phyloP scores from a whole-genome alignment of 148 eudicot genomes.

The Chenopodium formosanum region DNA sequence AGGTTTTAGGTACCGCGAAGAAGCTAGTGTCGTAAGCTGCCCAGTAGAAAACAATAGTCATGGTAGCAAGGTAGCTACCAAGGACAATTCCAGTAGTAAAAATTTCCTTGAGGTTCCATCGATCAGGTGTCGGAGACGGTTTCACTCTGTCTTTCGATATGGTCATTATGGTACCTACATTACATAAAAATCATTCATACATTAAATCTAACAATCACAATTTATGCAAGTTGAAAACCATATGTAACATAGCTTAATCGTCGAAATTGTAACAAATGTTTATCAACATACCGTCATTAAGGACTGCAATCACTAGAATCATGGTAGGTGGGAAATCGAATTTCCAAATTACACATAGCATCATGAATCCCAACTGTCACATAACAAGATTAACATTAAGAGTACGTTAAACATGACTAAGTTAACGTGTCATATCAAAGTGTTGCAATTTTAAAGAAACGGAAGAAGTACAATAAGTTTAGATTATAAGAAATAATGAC shows the following conservation, averaged over 20 bases:
- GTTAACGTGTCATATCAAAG: too few species aligned
- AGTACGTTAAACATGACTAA: background rate
- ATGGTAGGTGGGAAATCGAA: constrained; percentile 84
- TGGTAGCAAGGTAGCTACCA: constrained; percentile 68
- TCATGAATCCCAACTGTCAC: constrained; percentile 73
- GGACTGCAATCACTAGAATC: constrained; percentile 82
- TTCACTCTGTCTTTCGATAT: constrained; percentile 87
- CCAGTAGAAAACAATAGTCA: constrained; percentile 71
- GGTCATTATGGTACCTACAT: constrained; percentile 81
- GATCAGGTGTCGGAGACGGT: constrained; percentile 83
- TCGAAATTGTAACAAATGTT: too few species aligned
- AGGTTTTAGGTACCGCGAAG: constrained; percentile 42
- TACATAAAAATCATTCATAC: background rate
- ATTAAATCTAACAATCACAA: background rate
- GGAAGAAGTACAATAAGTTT: too few species aligned
- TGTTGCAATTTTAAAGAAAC: too few species aligned
- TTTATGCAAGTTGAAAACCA: background rate
- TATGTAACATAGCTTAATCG: background rate
- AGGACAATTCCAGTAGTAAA: constrained; percentile 69
- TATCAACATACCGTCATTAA: constrained; percentile 62
- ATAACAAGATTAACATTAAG: background rate
- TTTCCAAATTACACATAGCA: constrained; percentile 61
- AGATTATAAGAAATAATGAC: background rate
- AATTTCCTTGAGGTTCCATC: constrained; percentile 85
- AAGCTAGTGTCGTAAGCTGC: constrained; percentile 58